Percentiles rank a stretch among this genome's conserved stretches.
Conservation (phyloP, 1,139 yeast species). For the Yamadazyma atlantica region DNA sequence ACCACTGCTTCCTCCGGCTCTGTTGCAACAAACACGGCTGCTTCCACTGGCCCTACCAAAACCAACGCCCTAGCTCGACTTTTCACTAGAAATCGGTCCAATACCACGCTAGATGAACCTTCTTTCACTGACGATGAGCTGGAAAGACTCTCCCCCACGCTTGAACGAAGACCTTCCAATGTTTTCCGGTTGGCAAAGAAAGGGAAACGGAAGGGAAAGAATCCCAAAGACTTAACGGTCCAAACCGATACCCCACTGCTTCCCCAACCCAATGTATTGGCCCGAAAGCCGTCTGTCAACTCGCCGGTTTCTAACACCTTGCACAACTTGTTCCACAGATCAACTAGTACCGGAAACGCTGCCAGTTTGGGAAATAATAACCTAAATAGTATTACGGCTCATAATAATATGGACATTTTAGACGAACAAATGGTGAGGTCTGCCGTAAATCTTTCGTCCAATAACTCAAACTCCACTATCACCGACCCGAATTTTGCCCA, state of each 20-base stretch:
- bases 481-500: conserved; percentile 35
- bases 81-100: conserved; percentile 35
- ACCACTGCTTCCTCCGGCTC: conserved; percentile 1
- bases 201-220: conserved; percentile 16
- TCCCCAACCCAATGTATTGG: conserved; percentile 16
- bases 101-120: conserved; percentile 17
- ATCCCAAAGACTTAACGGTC: conserved; percentile 17
- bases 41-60: conserved; percentile 14
- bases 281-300: conserved; percentile 26
- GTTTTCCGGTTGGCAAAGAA: conserved; percentile 14
- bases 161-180: conserved; percentile 7
- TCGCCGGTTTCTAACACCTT: conserved; percentile 37
- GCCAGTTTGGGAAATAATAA: conserved; percentile 1
- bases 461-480: conserved; percentile 41
- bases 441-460: conserved; percentile 38
- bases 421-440: conserved; percentile 21
- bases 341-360: conserved; percentile 27
- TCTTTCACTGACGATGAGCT: conserved; percentile 4
- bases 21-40: conserved; percentile 12
- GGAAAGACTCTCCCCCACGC: conserved; percentile 2
- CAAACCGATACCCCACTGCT: conserved; percentile 14
- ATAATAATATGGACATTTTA: conserved; percentile 14
- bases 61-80: conserved; percentile 27
- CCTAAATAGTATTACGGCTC: not conserved
- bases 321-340: conserved; percentile 37